Evolutionary conservation across 495 filamentous ascomycete species (phyloP).

Genomic region (Durotheca rogersii): DNA sequence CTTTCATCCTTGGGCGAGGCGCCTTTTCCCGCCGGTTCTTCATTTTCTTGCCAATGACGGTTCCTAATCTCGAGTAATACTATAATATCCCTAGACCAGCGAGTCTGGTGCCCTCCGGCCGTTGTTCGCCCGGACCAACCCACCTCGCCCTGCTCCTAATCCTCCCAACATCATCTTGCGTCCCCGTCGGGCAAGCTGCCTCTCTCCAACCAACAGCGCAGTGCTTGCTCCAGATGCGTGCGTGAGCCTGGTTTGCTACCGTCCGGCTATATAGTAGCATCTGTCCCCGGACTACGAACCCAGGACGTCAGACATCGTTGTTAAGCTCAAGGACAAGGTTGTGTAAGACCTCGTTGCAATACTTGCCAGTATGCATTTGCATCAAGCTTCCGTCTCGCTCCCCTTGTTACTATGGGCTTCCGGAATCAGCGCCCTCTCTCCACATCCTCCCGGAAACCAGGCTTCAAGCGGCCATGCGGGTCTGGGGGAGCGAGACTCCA

Average conservation of each 20-base stretch:
- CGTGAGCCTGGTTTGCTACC: constrained; percentile 15
- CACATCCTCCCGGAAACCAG: constrained; percentile 27
- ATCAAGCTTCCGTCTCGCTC: constrained; percentile 34
- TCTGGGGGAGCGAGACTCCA: constrained; percentile 2
- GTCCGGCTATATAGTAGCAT: constrained; percentile 9
- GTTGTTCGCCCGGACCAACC: constrained; percentile 10
- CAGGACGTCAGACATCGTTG: constrained; percentile 6
- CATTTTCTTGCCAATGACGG: constrained; percentile 35
- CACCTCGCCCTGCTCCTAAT: constrained; percentile 22
- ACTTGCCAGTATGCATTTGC: constrained; percentile 46
- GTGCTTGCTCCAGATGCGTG: constrained; percentile 19
- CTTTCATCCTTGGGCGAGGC: constrained; percentile 4
- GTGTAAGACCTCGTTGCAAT: constrained; percentile 6
- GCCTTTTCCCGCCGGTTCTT: constrained; percentile 8
- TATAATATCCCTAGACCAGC: constrained; percentile 36
- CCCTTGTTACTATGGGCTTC: constrained; percentile 47
- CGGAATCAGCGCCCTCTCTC: constrained; percentile 41
- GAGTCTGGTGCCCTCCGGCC: constrained; percentile 41
- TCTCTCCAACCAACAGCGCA: constrained; percentile 6
- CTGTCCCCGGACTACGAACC: constrained; percentile 1
- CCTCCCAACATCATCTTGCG: constrained; percentile 7
- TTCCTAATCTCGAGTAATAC: constrained; percentile 44
- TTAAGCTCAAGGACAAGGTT: constrained; percentile 18
- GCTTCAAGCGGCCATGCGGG: not conserved
- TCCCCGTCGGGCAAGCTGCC: constrained; percentile 8